A percentile compares a stretch with the other conserved stretches of the same genome.
Conservation (phyloP, 805 yeast species). For the Zygotorulaspora chibaensis region DNA sequence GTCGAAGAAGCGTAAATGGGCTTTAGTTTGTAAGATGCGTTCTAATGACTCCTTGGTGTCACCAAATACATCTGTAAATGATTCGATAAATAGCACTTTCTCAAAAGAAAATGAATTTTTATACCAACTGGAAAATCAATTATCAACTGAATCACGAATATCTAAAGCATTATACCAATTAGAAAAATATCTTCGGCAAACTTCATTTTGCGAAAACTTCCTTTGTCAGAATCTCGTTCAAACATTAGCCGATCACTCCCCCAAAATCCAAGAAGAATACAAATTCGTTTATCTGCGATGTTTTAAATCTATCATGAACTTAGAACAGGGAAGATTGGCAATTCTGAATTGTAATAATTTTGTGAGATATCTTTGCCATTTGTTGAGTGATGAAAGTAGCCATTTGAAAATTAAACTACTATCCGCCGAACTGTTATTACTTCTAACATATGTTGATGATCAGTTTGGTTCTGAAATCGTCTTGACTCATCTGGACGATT, state of each 20-base stretch:
- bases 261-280: conserved; percentile 5
- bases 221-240: conserved; percentile 16
- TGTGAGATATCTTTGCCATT: conserved; percentile 16
- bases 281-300: conserved; percentile 28
- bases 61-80: conserved; percentile 6
- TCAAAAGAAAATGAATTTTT: conserved; percentile 7
- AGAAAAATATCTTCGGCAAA: conserved; percentile 27
- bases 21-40: conserved; percentile 25
- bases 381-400: conserved; percentile 12
- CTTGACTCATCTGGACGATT: conserved; percentile 8
- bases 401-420: conserved; percentile 20
- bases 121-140: conserved; percentile 3
- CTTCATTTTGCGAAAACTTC: conserved; percentile 16
- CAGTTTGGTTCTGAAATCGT: conserved; percentile 25
- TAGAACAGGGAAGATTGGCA: conserved; percentile 15
- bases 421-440: conserved; percentile 24
- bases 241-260: conserved; percentile 11
- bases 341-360: conserved; percentile 14
- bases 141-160: conserved; percentile 6
- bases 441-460: conserved; percentile 27
- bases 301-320: conserved; percentile 26
- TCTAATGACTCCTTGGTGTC: conserved; percentile 3
- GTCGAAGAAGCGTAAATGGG: conserved; percentile 31
- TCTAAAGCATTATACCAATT: conserved; percentile 23
- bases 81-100: conserved; percentile 1